phyloP scores from a whole-genome alignment of 2,329 filamentous ascomycete species.

The Fusarium sterilihyphosum region DNA sequence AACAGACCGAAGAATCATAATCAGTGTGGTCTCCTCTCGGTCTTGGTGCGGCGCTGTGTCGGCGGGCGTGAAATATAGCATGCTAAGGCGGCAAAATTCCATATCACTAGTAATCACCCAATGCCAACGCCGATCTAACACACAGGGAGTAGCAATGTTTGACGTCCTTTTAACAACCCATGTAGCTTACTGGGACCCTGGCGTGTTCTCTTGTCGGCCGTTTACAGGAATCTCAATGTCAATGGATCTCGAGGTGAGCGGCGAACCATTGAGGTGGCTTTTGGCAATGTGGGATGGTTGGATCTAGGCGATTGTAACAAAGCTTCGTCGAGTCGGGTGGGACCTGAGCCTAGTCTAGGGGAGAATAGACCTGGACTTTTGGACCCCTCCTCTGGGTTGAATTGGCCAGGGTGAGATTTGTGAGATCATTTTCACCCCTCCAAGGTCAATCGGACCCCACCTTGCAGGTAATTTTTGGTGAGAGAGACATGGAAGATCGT shows the following conservation, averaged over 20 bases:
- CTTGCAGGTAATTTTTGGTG: slow-evolving; percentile 26
- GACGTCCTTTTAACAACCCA: slow-evolving; percentile 1
- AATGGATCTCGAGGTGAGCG: slow-evolving; percentile 23
- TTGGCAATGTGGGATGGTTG: slow-evolving; percentile 23
- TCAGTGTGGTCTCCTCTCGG: slow-evolving; percentile 28
- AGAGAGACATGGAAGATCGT: slow-evolving; percentile 20
- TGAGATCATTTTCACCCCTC: slow-evolving; percentile 34
- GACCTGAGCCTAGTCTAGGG: slow-evolving; percentile 4
- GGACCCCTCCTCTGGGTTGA: slow-evolving; percentile 15
- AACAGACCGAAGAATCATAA: too few relatives aligned
- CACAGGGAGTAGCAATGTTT: neutral
- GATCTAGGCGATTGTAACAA: slow-evolving; percentile 28
- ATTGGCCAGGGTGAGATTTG: slow-evolving; percentile 23
- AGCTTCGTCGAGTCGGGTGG: slow-evolving; percentile 5
- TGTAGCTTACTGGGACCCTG: neutral
- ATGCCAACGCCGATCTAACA: neutral
- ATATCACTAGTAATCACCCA: slow-evolving; percentile 9
- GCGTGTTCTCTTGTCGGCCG: neutral
- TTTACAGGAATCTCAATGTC: slow-evolving; percentile 9
- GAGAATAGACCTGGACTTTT: neutral
- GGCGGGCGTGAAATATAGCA: slow-evolving; percentile 29
- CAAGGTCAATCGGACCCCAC: slow-evolving; percentile 37
- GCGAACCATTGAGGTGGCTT: slow-evolving; percentile 19
- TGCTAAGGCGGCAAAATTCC: slow-evolving; percentile 20
- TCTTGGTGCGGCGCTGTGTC: slow-evolving; percentile 35